A percentile compares a stretch with the other conserved stretches of the same genome.
Evolutionary conservation across 257 asterid species (phyloP).

Genomic region (Datura wrightii): DNA sequence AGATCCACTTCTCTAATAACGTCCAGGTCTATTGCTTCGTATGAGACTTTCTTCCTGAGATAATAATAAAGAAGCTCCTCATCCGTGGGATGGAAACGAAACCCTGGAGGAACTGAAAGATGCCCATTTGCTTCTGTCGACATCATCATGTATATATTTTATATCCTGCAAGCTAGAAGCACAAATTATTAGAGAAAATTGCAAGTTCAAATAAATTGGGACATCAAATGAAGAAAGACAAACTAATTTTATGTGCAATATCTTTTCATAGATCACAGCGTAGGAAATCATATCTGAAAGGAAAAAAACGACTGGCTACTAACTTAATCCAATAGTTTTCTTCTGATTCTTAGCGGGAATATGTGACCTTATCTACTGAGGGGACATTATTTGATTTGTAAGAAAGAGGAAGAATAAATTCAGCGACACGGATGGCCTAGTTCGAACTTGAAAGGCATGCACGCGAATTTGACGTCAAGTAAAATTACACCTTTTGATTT

Average conservation of each 20-base stretch:
- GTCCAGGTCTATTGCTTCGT: conserved; percentile 76
- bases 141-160: conserved; percentile 45
- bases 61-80: conserved; percentile 80
- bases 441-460: not conserved
- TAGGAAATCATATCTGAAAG: not conserved
- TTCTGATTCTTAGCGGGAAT: not conserved
- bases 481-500: not conserved
- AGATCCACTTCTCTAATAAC: conserved; percentile 83
- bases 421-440: not conserved
- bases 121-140: conserved; percentile 37
- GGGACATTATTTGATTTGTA: not conserved
- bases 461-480: not conserved
- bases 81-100: conserved; percentile 87
- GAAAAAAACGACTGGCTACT: not conserved
- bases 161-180: conserved; percentile 28
- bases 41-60: conserved; percentile 80
- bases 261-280: not conserved
- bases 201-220: not conserved
- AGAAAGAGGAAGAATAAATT: not conserved
- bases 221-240: not conserved
- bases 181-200: not conserved
- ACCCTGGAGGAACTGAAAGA: conserved; percentile 80
- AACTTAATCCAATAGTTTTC: not conserved
- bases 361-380: not conserved
- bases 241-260: not conserved